Base-by-base conservation (phyloP, 2,329 filamentous ascomycete genomes). In the Tolypocladium endophyticum region DNA sequence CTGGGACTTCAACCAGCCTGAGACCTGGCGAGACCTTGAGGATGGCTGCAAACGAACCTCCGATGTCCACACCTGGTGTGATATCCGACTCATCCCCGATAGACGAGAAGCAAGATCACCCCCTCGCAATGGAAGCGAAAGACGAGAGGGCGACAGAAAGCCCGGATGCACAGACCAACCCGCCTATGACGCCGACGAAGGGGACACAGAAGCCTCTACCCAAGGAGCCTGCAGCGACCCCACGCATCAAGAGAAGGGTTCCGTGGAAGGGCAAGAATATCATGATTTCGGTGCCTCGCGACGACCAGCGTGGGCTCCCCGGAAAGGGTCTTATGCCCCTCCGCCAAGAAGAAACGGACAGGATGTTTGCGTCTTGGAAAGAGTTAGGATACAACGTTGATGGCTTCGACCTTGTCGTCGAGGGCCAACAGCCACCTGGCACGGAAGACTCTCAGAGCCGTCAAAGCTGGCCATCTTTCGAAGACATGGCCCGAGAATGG, bases 191-290 rank as follows among this genome's bases (percentile, higher is more conserved):
- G 1, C 75, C 75, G 3, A 68, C 66, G n/a, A 73, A 71, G 59
- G 66, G 65, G 41, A 66, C 63, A 12, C 69, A 73, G 23, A 76
- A 73, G 63, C 68, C 71, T 52, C 64, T 74, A 18, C 71, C 74
- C 1, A 75, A 74, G 58, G 74, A 75, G 33, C 69, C 73, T 7
- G 71, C 74, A 3, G 71, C 74, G 55, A 82, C 82, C 7, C 83
- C 83, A n/a, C 76, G 83, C 16, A 63, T 83, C 9, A 89, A 82
- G 74, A 92, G 89, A 71, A 90, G 87, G 73, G 78, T 92, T 2
- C 80, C 81, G 54, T 92, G 88, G 87, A 87, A 82, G 67, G 87
- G 87, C 60, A 92, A 90, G 74, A 86, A 84, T 61, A 90, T 90
- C 58, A 73, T 89, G 66, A 85, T 92, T 52, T 76, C 86, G 33